A percentile compares a stretch with the other conserved stretches of the same genome.
These are phyloP conservation scores for Juncus effusus DNA, from an alignment of 176 grass and related monocot species.

Conservation along the genomic window DNA sequence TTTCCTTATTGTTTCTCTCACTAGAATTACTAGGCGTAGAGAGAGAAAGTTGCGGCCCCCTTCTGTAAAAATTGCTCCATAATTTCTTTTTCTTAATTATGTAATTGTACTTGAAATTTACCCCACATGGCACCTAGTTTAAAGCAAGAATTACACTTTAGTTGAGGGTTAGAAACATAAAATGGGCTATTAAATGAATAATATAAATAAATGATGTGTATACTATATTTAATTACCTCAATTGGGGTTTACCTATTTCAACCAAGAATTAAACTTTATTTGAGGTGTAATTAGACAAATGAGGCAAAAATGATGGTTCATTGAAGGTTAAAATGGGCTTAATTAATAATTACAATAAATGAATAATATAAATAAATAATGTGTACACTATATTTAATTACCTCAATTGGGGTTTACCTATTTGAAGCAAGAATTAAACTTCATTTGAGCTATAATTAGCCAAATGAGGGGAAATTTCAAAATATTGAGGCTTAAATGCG, in stretches of 20 bases:
- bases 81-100: constrained; percentile 46
- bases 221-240: neutral
- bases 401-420: no score
- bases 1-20: constrained; percentile 39
- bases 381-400: no score
- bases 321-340: neutral
- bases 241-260: no score
- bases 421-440: no score
- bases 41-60: constrained; percentile 66
- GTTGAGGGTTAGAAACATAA: constrained; percentile 14
- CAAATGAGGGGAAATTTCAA: no score
- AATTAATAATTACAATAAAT: no score
- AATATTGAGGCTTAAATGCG: no score
- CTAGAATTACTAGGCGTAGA: constrained; percentile 50
- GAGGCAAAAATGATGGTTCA: neutral
- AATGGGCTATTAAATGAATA: constrained; percentile 1
- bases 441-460: no score
- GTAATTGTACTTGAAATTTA: constrained; percentile 95
- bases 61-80: constrained; percentile 53
- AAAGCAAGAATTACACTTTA: constrained; percentile 26
- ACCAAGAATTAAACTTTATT: no score
- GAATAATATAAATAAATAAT: no score
- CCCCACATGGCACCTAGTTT: constrained; percentile 70
- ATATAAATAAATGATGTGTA: constrained; percentile 17
- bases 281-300: neutral